These are phyloP conservation scores for Ramalina intermedia DNA, from an alignment of 495 filamentous ascomycete species.

Conservation along the genomic window DNA sequence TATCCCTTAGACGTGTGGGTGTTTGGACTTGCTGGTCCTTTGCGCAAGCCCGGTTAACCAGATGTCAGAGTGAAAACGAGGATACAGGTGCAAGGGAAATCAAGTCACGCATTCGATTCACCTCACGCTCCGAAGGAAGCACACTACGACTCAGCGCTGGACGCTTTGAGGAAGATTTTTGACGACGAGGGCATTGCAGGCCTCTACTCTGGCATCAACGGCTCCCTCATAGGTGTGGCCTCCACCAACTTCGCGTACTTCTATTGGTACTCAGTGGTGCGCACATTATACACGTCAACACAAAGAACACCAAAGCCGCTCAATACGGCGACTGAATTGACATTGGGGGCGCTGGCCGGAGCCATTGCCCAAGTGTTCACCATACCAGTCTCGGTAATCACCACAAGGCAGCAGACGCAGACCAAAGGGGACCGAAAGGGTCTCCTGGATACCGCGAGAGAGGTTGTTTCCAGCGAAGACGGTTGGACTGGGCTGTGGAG, in stretches of 20 bases:
- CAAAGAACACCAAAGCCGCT: constrained; percentile 47
- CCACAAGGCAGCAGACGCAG: constrained; percentile 91
- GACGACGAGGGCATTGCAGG: constrained; percentile 68
- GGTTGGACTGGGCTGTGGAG: constrained; percentile 84
- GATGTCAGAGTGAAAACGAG: constrained; percentile 80
- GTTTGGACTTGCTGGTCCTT: neutral
- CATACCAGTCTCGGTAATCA: constrained; percentile 89
- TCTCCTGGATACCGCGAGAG: constrained; percentile 70
- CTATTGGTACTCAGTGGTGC: constrained; percentile 94
- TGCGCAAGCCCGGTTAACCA: constrained; percentile 5
- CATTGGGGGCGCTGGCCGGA: constrained; percentile 75
- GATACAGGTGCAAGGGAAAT: constrained; percentile 88
- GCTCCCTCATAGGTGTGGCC: constrained; percentile 77
- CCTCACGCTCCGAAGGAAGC: constrained; percentile 28
- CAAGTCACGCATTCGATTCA: constrained; percentile 25
- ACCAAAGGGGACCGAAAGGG: constrained; percentile 71
- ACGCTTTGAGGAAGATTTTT: constrained; percentile 78
- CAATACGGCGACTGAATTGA: constrained; percentile 72
- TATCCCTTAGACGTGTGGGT: constrained; percentile 94
- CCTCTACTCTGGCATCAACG: constrained; percentile 78
- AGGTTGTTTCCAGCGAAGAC: constrained; percentile 84
- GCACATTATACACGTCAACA: constrained; percentile 63
- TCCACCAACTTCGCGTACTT: constrained; percentile 99
- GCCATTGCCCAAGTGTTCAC: constrained; percentile 92
- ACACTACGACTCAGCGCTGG: constrained; percentile 74